These are phyloP conservation scores for Neofusicoccum parvum DNA, from an alignment of 2,329 filamentous ascomycete genomes.

Conservation along the genomic window DNA sequence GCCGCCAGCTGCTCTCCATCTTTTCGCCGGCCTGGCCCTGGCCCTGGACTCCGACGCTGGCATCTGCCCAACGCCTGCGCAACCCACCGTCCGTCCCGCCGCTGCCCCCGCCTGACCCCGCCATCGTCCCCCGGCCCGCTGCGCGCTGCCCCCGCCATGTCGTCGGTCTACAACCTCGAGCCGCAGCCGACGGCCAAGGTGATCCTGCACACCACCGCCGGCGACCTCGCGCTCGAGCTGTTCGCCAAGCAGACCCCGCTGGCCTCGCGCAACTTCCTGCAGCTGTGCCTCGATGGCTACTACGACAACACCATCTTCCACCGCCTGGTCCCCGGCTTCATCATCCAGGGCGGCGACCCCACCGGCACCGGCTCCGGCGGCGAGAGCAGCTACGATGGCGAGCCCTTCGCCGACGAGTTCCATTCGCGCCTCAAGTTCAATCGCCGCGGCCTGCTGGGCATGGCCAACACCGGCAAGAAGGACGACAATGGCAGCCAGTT, in stretches of 20 bases:
- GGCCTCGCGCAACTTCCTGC: slow-evolving; percentile 91
- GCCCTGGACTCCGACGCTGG: background rate
- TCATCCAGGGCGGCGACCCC: slow-evolving; percentile 92
- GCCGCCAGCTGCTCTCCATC: background rate
- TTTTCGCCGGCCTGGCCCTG: background rate
- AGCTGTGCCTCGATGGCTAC: slow-evolving; percentile 92
- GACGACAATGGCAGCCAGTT: slow-evolving; percentile 94
- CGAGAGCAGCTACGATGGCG: slow-evolving; percentile 86
- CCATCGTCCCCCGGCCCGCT: background rate
- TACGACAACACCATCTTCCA: slow-evolving; percentile 95
- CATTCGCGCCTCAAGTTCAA: slow-evolving; percentile 93
- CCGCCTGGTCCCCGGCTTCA: slow-evolving; percentile 86
- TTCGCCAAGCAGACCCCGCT: slow-evolving; percentile 94
- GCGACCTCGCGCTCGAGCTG: slow-evolving; percentile 87
- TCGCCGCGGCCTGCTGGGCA: slow-evolving; percentile 84
- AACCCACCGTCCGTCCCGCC: background rate
- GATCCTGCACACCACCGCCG: slow-evolving; percentile 84
- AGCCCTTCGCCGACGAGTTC: slow-evolving; percentile 84
- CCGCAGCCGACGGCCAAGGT: slow-evolving; percentile 92
- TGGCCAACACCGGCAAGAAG: slow-evolving; percentile 82
- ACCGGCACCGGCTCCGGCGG: slow-evolving; percentile 91
- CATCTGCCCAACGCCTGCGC: background rate
- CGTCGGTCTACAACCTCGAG: slow-evolving; percentile 88
- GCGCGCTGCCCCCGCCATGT: slow-evolving; percentile 61
- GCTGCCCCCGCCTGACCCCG: background rate